A percentile compares a stretch with the other conserved stretches of the same genome.
Evolutionary conservation across 2,329 filamentous ascomycete genomes (phyloP).

Genomic region (Penicillium hordei): DNA sequence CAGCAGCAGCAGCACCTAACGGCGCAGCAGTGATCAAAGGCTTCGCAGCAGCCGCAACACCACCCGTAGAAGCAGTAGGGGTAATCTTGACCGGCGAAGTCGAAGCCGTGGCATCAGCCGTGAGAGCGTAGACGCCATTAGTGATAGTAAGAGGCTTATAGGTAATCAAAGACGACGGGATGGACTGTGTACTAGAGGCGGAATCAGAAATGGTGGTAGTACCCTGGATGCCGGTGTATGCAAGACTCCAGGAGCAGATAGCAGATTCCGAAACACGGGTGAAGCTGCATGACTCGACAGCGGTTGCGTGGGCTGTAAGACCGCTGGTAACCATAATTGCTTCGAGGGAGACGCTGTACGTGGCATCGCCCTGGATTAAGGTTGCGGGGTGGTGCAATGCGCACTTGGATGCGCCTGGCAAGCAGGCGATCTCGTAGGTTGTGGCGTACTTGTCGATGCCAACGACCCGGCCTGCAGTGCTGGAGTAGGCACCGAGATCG

Average conservation of each 20-base stretch:
- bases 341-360: constrained; percentile 2
- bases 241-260: constrained; percentile 2
- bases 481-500: constrained; percentile 2
- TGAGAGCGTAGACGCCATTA: not conserved
- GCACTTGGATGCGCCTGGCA: not conserved
- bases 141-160: constrained; percentile 7
- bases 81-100: not conserved
- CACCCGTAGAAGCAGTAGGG: constrained; percentile 1
- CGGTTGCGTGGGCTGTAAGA: not conserved
- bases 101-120: constrained; percentile 8
- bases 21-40: constrained; percentile 6
- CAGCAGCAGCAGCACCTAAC: constrained; percentile 8
- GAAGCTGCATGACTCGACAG: constrained; percentile 5
- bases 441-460: constrained; percentile 9
- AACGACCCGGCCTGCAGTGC: constrained; percentile 2
- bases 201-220: not conserved
- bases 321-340: not conserved
- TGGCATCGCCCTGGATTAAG: constrained; percentile 11
- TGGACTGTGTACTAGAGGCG: not conserved
- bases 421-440: constrained; percentile 9
- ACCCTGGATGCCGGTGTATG: not conserved
- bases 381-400: constrained; percentile 3
- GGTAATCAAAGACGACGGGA: not conserved
- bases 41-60: not conserved
- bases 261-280: constrained; percentile 13